phyloP scores from a whole-genome alignment of 768 basidiomycete species.

The Calocybe gangraenosa region DNA sequence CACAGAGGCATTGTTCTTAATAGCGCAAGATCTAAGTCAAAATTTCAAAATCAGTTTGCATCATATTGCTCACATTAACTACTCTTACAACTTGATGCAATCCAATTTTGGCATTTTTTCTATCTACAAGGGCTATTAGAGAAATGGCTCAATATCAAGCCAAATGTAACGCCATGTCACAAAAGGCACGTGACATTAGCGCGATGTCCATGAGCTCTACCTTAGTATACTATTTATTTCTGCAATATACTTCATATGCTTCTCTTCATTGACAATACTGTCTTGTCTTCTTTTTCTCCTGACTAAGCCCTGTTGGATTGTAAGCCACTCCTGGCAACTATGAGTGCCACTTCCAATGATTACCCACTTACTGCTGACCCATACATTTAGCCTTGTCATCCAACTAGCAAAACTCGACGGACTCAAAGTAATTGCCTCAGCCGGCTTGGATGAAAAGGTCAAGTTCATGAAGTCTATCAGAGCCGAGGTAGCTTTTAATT shows the following conservation, averaged over 20 bases:
- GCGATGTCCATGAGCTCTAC: too few relatives aligned
- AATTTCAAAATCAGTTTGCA: too few relatives aligned
- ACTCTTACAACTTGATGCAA: too few relatives aligned
- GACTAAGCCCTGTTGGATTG: slow-evolving; percentile 35
- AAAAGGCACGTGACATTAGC: too few relatives aligned
- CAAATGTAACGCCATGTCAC: too few relatives aligned
- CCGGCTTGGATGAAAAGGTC: slow-evolving; percentile 71
- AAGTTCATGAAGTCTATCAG: slow-evolving; percentile 55
- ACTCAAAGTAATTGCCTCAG: slow-evolving; percentile 65
- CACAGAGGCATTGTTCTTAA: not conserved
- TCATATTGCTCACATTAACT: too few relatives aligned
- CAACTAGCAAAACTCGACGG: slow-evolving; percentile 49
- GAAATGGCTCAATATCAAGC: too few relatives aligned
- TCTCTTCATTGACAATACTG: not conserved
- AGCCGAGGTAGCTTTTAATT: slow-evolving; percentile 69
- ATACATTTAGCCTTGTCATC: slow-evolving; percentile 34
- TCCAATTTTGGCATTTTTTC: too few relatives aligned
- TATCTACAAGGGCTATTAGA: too few relatives aligned
- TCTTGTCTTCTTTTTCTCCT: not conserved
- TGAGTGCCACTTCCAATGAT: not conserved
- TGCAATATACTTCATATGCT: too few relatives aligned
- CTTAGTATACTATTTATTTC: too few relatives aligned
- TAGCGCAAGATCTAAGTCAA: too few relatives aligned
- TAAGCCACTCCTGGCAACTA: not conserved
- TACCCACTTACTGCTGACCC: not conserved